phyloP scores from a whole-genome alignment of 2,329 filamentous ascomycete genomes.

The Trichothecium sympodiale region DNA sequence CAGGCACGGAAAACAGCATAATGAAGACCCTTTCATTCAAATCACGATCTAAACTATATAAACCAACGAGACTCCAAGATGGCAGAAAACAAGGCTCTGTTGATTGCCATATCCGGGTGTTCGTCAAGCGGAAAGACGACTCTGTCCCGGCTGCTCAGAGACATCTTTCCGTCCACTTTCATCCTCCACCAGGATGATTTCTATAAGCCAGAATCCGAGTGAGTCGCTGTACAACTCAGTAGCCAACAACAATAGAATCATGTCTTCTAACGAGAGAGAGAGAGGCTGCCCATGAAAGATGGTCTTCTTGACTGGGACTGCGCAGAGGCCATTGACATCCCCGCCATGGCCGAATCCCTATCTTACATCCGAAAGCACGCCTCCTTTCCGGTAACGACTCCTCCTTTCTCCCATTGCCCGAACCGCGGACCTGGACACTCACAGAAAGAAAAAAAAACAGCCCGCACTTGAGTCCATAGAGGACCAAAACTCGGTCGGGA shows the following conservation, averaged over 20 bases:
- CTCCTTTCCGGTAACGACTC: slow-evolving; percentile 45
- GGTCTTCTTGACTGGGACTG: slow-evolving; percentile 88
- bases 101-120: slow-evolving; percentile 78
- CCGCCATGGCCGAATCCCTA: slow-evolving; percentile 55
- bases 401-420: background rate
- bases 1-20: too few relatives aligned
- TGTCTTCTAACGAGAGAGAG: too few relatives aligned
- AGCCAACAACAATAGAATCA: too few relatives aligned
- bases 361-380: slow-evolving; percentile 60
- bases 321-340: slow-evolving; percentile 62
- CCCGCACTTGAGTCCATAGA: slow-evolving; percentile 29
- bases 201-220: slow-evolving; percentile 71
- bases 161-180: slow-evolving; percentile 67
- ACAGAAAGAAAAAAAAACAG: slow-evolving; percentile 6
- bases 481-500: slow-evolving; percentile 50
- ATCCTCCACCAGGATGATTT: slow-evolving; percentile 96
- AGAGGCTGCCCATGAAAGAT: slow-evolving; percentile 43
- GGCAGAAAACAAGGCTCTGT: slow-evolving; percentile 36
- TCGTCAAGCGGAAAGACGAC: slow-evolving; percentile 96
- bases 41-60: too few relatives aligned
- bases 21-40: too few relatives aligned
- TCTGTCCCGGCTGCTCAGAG: slow-evolving; percentile 70
- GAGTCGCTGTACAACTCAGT: slow-evolving; percentile 18
- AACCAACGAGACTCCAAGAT: slow-evolving; percentile 12
- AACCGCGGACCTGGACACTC: too few relatives aligned